A percentile compares a stretch with the other conserved stretches of the same genome.
phyloP scores from a whole-genome alignment of 352 stramenopile genomes.

The Pythium apleroticum region DNA sequence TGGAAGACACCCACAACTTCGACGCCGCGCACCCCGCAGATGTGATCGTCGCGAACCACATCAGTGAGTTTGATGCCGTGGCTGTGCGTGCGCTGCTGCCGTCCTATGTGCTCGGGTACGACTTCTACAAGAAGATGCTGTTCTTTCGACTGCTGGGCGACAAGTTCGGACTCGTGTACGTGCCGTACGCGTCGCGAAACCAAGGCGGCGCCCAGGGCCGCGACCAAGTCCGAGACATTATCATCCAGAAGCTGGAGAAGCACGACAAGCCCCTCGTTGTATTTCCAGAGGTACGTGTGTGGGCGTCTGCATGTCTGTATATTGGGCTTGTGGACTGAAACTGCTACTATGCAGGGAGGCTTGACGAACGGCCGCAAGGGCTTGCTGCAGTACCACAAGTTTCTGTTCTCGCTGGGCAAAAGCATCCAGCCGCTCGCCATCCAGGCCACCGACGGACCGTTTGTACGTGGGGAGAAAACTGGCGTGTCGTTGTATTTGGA shows the following conservation, averaged over 20 bases:
- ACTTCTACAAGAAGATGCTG: conserved; percentile 85
- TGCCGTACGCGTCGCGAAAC: conserved; percentile 63
- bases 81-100: conserved; percentile 43
- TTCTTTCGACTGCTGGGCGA: conserved; percentile 64
- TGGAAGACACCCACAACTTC: conserved; percentile 44
- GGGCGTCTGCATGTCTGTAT: background rate
- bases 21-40: conserved; percentile 24
- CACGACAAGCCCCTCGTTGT: conserved; percentile 51
- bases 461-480: conserved; percentile 36
- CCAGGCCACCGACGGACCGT: conserved; percentile 56
- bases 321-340: background rate
- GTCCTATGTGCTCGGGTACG: conserved; percentile 66
- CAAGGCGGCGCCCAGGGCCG: conserved; percentile 49
- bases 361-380: conserved; percentile 66
- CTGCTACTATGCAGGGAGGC: conserved; percentile 35
- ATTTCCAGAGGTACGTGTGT: conserved; percentile 52
- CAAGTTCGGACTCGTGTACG: conserved; percentile 64
- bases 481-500: background rate
- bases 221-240: conserved; percentile 60
- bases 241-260: conserved; percentile 50
- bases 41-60: conserved; percentile 74
- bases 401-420: conserved; percentile 70
- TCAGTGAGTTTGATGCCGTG: conserved; percentile 73
- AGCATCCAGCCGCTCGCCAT: conserved; percentile 64
- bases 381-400: conserved; percentile 77